Evolutionary conservation across 805 yeast species (phyloP), one percentile per base, ranked within the genome.

Genomic region (Metschnikowia noctiluminum): DNA sequence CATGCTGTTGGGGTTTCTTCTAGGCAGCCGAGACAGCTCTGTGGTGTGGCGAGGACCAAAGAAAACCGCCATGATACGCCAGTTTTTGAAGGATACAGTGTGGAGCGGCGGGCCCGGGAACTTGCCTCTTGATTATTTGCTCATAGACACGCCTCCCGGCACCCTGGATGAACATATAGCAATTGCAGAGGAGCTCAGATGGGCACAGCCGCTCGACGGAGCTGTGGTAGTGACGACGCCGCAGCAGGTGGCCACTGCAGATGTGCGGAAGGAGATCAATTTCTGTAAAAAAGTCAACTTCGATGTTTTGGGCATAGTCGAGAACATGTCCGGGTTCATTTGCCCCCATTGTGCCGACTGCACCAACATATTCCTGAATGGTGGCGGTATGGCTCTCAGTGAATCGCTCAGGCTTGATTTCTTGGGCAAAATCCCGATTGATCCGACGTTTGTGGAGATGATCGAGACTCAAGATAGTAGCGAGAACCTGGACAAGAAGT

Each of bases 41-140:
- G 94, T 94, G 14, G 97, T 94, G 9, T 94, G 99, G 99, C 76
- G 98, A 62, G 99, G 99, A 0, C 99, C 99, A 2, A 90, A 92
- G 68, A 94, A 95, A 63, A 91, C 97, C 0, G 97, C 97, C 12
- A 94, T 94, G 98, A 87, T 94, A 35, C 79, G 91, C 52, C 99
- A 94, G 69, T 92, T 94, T 62, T 73, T 95, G 38, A 80, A 81
- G 52, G 98, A 94, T 63, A 96, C 92, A 1, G 80, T 80, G 28
- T 94, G 99, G 99, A 45, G 40, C 26, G 59, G 59, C 10, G 96
- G 89, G 0, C 78, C 76, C 15, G 71, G 78, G 28, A 48, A 46
- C 15, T 47, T 54, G 6, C 70, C 69, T 14, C 81, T 89, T 48
- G 82, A 85, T 59, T 92, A 87, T 62, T 68, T 92, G 48, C 69